Evolutionary conservation across 1,284 basidiomycete genomes (phyloP), one percentile per base, ranked within the genome.

Genomic region (Thelephora terrestris): DNA sequence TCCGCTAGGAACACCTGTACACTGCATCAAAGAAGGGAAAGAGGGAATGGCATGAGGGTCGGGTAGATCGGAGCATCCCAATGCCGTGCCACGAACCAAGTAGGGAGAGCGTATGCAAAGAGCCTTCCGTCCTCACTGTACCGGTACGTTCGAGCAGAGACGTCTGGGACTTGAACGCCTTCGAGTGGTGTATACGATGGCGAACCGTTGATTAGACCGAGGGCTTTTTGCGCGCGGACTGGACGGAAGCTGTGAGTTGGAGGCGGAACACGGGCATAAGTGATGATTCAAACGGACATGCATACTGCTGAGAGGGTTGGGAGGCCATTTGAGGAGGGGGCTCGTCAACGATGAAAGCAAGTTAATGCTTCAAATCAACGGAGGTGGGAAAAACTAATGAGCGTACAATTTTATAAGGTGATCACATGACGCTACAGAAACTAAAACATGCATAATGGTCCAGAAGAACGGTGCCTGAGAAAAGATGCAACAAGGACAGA

Each of bases 181-280:
- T 77, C 67, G 37, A 88, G 69, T 20, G 81, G 67, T 23, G 72
- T 64, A 65, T 92, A 97, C 55, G 79, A 74, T 46, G 94, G 91
- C 16, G 81, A 74, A 38, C 87, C 90, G 53, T 82, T 78, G 61
- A 91, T 81, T 60, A 98, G 78, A 54, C 90, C 91, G 52, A 94
- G 73, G 50, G 79, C 78, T 79, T 96, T 98, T 78, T 95, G 92
- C 45, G 94, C 88, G 64, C 94, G 90, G 73, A 83, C 91, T 92
- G 61, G 48, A 51, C 36, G 46, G 17, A 7, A 29, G 5, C 45
- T 37, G 17, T 45, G 43, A 36, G 48, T 58, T 52, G 55, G 52
- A 56, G 45, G 34, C 47, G 36, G 36, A 42, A 51, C 45, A 37
- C 47, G 47, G 47, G 34, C 21, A 34, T 49, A 36, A 29, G 37